Conservation (phyloP, 805 yeast species). For the Yamadazyma sp. region DNA sequence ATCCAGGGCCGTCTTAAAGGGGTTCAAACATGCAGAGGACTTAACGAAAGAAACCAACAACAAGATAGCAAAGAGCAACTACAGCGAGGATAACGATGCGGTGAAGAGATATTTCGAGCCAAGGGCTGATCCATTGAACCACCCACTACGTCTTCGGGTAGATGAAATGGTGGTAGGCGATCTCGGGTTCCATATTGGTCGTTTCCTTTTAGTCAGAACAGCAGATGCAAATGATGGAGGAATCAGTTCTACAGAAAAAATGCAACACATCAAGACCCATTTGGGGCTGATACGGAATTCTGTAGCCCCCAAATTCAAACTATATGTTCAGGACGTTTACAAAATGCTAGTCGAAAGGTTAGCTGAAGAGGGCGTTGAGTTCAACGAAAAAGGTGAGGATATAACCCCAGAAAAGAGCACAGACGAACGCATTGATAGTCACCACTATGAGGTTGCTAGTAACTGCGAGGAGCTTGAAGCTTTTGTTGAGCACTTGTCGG, state of each 20-base stretch:
- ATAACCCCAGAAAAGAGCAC: conserved; percentile 10
- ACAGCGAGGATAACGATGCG: conserved; percentile 19
- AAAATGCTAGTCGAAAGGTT: conserved; percentile 29
- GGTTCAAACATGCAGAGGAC: conserved; percentile 31
- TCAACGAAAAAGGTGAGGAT: conserved; percentile 32
- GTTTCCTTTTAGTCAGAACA: conserved; percentile 40
- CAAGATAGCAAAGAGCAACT: conserved; percentile 29
- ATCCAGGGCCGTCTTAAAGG: conserved; percentile 35
- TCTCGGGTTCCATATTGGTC: conserved; percentile 38
- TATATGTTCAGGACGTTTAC: conserved; percentile 44
- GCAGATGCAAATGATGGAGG: conserved; percentile 37
- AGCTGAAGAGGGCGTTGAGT: conserved; percentile 32
- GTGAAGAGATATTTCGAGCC: conserved; percentile 36
- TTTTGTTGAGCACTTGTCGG: conserved; percentile 26
- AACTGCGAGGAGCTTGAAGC: conserved; percentile 25
- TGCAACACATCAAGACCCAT: conserved; percentile 26
- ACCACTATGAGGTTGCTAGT: conserved; percentile 40
- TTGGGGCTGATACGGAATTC: conserved; percentile 5
- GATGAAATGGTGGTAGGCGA: conserved; percentile 40
- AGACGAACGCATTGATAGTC: conserved; percentile 12
- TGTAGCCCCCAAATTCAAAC: conserved; percentile 30
- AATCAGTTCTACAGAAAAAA: conserved; percentile 32
- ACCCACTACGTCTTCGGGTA: conserved; percentile 32
- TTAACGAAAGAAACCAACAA: conserved; percentile 31
- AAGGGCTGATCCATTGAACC: conserved; percentile 35